Evolutionary conservation across 202 grass and related monocot species (phyloP), one percentile per base, ranked within the genome.

Genomic region (Brachypodium distachyon): DNA sequence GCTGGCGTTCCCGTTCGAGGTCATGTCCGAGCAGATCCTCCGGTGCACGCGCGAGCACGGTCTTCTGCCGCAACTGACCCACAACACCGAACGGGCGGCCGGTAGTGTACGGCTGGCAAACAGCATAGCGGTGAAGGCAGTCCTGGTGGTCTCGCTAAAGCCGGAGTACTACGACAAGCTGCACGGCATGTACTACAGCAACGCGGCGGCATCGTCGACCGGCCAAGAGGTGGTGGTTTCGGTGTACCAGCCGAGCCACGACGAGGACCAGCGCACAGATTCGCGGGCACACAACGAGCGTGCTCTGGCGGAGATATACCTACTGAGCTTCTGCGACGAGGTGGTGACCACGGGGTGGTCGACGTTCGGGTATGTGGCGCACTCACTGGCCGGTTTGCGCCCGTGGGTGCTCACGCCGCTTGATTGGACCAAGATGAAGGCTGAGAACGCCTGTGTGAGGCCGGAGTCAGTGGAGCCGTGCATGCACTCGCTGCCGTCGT

Each of bases 281-380:
- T 86, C 91, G 73, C 79, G 61, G 52, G 67, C 60, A 34, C 85
- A 88, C 82, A 88, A 82, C 69, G 89, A 92, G 78, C 74, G 80
- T 61, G 85, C 85, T 12, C 70, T 93, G 14, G 91, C 94, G 6
- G 91, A 93, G 90, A 97, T 93, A 11, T 92, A 81, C 72, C 81
- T 94, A 47, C 76, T 97, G 21, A 93, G 94, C 66, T 88, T 76
- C 73, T 74, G 56, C 55, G 88, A 94, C 54, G 34, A 6, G 56
- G 3, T 94, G 74, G 80, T 93, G 9, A 86, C 81, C 44, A 86
- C 84, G 29, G 71, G 67, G 41, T 91, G 77, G 84, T 97, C 91
- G 2, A 97, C 94, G 17, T 97, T 94, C 67, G 91, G 91, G 43
- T 97, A 97, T 61, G 85, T 84, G 57, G 86, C 91, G 64, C 86